Percentiles rank a stretch among this genome's conserved stretches.
phyloP scores from a whole-genome alignment of 805 yeast species.

The Grigorovia humatica region DNA sequence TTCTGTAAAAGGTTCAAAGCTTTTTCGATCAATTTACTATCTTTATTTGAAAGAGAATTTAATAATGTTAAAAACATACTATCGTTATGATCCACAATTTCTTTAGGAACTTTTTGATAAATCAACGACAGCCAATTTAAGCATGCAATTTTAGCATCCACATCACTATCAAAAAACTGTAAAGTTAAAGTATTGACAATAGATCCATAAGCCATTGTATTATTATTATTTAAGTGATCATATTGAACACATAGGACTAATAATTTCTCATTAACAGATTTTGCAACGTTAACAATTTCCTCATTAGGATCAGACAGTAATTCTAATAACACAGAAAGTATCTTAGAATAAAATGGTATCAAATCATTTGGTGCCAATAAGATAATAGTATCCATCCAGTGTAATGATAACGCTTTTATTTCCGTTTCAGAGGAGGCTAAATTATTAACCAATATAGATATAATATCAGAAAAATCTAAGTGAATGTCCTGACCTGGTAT shows the following conservation, averaged over 20 bases:
- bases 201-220: constrained; percentile 30
- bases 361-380: constrained; percentile 65
- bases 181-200: constrained; percentile 62
- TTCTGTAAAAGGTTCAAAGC: constrained; percentile 22
- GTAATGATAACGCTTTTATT: constrained; percentile 66
- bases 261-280: constrained; percentile 45
- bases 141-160: constrained; percentile 71
- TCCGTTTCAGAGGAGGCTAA: constrained; percentile 64
- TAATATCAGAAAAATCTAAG: constrained; percentile 68
- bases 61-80: constrained; percentile 68
- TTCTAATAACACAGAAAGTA: constrained; percentile 58
- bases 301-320: constrained; percentile 46
- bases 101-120: constrained; percentile 56
- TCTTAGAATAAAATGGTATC: constrained; percentile 60
- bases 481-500: constrained; percentile 73
- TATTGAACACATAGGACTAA: constrained; percentile 35
- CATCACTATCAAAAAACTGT: constrained; percentile 67
- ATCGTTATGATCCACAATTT: constrained; percentile 44
- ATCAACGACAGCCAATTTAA: constrained; percentile 84
- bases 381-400: constrained; percentile 72
- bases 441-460: constrained; percentile 72
- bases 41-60: constrained; percentile 55
- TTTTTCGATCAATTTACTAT: constrained; percentile 21
- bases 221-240: constrained; percentile 16
- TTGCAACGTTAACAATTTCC: constrained; percentile 43